phyloP scores from a whole-genome alignment of 139 green algal genomes.

The Edaphochlamys debaryana region DNA sequence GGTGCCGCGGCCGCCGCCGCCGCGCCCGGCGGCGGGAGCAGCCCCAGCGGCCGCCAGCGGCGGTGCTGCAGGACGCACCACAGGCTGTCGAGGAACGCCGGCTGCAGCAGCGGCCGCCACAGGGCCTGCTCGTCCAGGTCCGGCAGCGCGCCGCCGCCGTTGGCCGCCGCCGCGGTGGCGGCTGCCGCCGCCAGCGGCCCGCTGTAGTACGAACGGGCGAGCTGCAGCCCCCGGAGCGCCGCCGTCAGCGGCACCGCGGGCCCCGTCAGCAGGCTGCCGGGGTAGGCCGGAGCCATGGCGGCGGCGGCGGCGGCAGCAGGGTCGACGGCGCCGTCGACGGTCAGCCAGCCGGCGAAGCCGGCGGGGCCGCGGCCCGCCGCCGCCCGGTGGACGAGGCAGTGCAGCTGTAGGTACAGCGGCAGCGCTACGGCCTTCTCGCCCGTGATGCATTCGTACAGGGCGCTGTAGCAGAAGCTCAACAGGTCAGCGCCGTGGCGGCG shows the following conservation, averaged over 20 bases:
- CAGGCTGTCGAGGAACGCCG: slow-evolving; percentile 53
- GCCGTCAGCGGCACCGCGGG: slow-evolving; percentile 14
- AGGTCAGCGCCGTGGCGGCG: slow-evolving; percentile 38
- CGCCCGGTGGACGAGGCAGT: slow-evolving; percentile 43
- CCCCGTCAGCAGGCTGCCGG: slow-evolving; percentile 32
- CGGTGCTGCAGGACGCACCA: slow-evolving; percentile 52
- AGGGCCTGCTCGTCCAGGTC: slow-evolving; percentile 28
- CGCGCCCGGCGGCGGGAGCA: slow-evolving; percentile 6
- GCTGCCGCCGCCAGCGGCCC: slow-evolving; percentile 8
- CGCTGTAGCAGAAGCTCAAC: slow-evolving; percentile 56
- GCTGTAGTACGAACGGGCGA: slow-evolving; percentile 52
- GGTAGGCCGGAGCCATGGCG: background rate
- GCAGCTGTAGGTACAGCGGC: slow-evolving; percentile 66
- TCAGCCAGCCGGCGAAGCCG: background rate
- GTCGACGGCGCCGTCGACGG: too few species aligned
- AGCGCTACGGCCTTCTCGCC: slow-evolving; percentile 71
- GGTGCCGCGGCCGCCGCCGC: background rate
- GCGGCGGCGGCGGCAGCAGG: background rate
- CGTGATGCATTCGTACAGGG: slow-evolving; percentile 78
- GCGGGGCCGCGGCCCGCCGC: background rate
- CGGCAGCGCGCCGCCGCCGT: background rate
- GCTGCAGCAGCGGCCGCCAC: slow-evolving; percentile 64
- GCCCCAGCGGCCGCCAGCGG: slow-evolving; percentile 28
- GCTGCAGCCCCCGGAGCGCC: slow-evolving; percentile 57
- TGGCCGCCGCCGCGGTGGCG: background rate